Evolutionary conservation across 352 stramenopile genomes (phyloP).

Genomic region (Saprolegnia parasitica): DNA sequence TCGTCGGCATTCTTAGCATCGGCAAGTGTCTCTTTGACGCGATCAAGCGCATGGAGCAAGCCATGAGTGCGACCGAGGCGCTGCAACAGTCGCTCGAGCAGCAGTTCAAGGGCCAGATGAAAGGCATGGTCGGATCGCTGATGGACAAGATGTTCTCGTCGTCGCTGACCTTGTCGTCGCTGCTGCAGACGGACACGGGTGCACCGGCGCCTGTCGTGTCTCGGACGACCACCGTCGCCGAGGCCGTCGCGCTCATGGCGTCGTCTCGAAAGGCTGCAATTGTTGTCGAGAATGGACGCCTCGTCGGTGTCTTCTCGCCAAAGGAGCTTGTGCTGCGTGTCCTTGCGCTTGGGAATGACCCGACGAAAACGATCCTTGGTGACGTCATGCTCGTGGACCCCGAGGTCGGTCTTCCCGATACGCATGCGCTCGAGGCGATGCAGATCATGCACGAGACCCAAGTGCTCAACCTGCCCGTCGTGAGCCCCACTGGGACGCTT

Average conservation of each 20-base stretch:
- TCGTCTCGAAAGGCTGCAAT: constrained; percentile 88
- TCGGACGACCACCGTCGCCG: constrained; percentile 64
- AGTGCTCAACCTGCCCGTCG: constrained; percentile 73
- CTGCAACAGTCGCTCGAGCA: constrained; percentile 79
- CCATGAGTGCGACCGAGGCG: constrained; percentile 75
- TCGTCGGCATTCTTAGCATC: constrained; percentile 97
- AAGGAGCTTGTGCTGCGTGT: constrained; percentile 96
- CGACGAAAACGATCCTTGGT: constrained; percentile 84
- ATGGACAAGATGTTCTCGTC: constrained; percentile 62
- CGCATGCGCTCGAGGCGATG: constrained; percentile 75
- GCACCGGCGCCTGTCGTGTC: not conserved
- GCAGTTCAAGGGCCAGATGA: constrained; percentile 33
- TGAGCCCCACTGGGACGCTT: constrained; percentile 54
- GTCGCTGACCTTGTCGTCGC: constrained; percentile 70
- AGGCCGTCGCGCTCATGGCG: constrained; percentile 74
- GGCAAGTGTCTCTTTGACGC: constrained; percentile 98
- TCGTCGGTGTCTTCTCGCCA: constrained; percentile 95
- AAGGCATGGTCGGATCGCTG: constrained; percentile 63
- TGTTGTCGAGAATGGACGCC: constrained; percentile 78
- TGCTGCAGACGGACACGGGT: constrained; percentile 70
- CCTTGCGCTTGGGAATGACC: constrained; percentile 88
- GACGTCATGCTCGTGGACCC: constrained; percentile 89
- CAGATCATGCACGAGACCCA: constrained; percentile 88
- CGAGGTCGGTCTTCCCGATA: constrained; percentile 60
- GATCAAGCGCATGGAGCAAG: constrained; percentile 94